A percentile compares a stretch with the other conserved stretches of the same genome.
Conservation (phyloP, 2,329 filamentous ascomycete genomes). For the Blastomyces parvus region DNA sequence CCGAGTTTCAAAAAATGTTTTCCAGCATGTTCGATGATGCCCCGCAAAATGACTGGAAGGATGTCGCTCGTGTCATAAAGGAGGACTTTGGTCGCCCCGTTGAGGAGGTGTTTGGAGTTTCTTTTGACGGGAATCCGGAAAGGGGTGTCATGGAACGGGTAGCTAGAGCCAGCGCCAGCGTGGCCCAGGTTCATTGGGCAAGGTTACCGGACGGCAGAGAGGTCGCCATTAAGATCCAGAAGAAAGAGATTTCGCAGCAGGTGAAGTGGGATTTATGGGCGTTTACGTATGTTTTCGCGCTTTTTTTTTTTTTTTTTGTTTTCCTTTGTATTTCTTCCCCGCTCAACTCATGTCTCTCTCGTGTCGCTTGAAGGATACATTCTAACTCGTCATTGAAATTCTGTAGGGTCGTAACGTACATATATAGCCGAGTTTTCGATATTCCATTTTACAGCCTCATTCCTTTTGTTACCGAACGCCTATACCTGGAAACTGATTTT, state of each 20-base stretch:
- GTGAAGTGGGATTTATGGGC: slow-evolving; percentile 93
- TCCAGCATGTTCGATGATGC: slow-evolving; percentile 95
- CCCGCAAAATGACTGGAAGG: slow-evolving; percentile 80
- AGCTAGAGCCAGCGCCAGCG: slow-evolving; percentile 69
- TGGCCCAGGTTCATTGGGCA: slow-evolving; percentile 96
- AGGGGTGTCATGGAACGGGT: slow-evolving; percentile 61
- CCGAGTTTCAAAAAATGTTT: slow-evolving; percentile 96
- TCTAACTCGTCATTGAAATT: background rate
- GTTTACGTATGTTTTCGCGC: slow-evolving; percentile 56
- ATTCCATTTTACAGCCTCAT: slow-evolving; percentile 86
- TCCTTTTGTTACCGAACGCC: slow-evolving; percentile 84
- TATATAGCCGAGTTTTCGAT: slow-evolving; percentile 83
- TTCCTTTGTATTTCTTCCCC: background rate
- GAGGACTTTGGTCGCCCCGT: slow-evolving; percentile 78
- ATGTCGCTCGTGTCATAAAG: slow-evolving; percentile 72
- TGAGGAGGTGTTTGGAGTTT: slow-evolving; percentile 88
- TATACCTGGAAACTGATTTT: slow-evolving; percentile 91
- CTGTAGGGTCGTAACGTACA: slow-evolving; percentile 60
- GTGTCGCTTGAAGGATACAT: background rate
- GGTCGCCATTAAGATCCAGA: slow-evolving; percentile 94
- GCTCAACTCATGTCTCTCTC: no score
- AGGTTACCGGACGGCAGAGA: slow-evolving; percentile 74
- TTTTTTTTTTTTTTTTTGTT: no score
- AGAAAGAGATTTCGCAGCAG: slow-evolving; percentile 83
- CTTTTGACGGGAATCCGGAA: slow-evolving; percentile 57